These are phyloP conservation scores for Geosmithia flava DNA, from an alignment of 2,329 filamentous ascomycete genomes.

Conservation along the genomic window DNA sequence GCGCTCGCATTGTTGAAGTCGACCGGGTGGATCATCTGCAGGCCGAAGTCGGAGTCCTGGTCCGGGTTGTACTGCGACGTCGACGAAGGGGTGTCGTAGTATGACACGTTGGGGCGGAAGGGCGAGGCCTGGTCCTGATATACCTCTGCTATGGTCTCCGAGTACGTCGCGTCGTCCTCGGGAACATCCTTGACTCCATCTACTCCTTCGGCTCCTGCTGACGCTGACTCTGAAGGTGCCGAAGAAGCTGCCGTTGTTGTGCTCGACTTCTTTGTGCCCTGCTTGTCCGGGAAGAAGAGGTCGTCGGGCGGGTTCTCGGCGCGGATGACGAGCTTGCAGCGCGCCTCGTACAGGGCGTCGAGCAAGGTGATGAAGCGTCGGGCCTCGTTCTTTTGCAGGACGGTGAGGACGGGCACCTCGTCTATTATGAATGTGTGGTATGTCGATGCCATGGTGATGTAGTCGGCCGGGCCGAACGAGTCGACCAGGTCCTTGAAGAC, in stretches of 20 bases:
- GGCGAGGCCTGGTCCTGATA: slow-evolving; percentile 68
- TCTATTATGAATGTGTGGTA: slow-evolving; percentile 71
- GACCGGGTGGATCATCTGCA: slow-evolving; percentile 20
- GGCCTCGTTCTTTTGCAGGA: slow-evolving; percentile 68
- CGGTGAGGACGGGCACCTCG: slow-evolving; percentile 52
- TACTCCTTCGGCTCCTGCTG: background rate
- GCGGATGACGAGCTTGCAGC: slow-evolving; percentile 60
- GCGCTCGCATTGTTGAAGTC: slow-evolving; percentile 57
- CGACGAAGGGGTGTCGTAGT: slow-evolving; percentile 37
- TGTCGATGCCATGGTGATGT: slow-evolving; percentile 67
- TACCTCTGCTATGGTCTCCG: slow-evolving; percentile 45
- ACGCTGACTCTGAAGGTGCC: too few species aligned
- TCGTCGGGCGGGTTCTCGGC: slow-evolving; percentile 58
- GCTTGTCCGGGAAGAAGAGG: slow-evolving; percentile 61
- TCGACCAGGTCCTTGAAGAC: slow-evolving; percentile 57
- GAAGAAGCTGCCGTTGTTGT: too few species aligned
- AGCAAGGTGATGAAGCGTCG: slow-evolving; percentile 69
- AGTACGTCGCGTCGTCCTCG: slow-evolving; percentile 25
- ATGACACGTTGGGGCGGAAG: slow-evolving; percentile 67
- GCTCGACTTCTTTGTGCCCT: slow-evolving; percentile 3
- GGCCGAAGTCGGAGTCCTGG: slow-evolving; percentile 43
- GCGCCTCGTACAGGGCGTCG: slow-evolving; percentile 71
- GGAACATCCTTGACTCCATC: slow-evolving; percentile 4
- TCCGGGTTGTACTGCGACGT: slow-evolving; percentile 41
- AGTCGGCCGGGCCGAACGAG: slow-evolving; percentile 66